These are phyloP conservation scores for Nigrograna mackinnonii DNA, from an alignment of 2,329 filamentous ascomycete species.

Conservation along the genomic window DNA sequence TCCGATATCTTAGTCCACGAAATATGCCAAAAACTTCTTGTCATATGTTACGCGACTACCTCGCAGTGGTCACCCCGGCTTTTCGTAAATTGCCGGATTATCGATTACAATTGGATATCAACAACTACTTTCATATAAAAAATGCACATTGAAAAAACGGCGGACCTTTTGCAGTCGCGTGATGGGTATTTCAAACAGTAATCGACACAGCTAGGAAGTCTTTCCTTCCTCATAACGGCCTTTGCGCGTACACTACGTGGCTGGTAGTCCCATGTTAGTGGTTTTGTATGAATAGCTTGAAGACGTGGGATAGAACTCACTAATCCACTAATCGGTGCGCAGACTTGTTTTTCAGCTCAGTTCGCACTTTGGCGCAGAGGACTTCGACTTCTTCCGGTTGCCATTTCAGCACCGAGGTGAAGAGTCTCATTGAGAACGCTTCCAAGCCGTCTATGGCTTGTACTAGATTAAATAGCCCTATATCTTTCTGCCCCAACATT, in stretches of 20 bases:
- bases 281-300: not conserved
- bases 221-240: no score
- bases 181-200: no score
- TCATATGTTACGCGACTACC: no score
- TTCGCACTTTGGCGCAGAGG: conserved; percentile 33
- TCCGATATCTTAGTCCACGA: no score
- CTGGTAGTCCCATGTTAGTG: conserved; percentile 1
- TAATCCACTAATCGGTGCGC: conserved; percentile 24
- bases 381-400: conserved; percentile 48
- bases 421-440: conserved; percentile 46
- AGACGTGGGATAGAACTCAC: conserved; percentile 12
- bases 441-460: conserved; percentile 48
- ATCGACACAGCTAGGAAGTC: no score
- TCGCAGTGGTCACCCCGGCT: no score
- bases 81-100: no score
- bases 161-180: no score
- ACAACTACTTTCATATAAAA: no score
- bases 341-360: conserved; percentile 29
- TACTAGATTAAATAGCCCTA: conserved; percentile 37
- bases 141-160: no score
- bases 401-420: conserved; percentile 46
- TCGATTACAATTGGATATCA: no score
- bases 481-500: conserved; percentile 15
- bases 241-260: conserved; percentile 13
- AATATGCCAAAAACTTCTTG: no score